phyloP scores from a whole-genome alignment of 495 filamentous ascomycete genomes.

The Chaetomium fimeti region DNA sequence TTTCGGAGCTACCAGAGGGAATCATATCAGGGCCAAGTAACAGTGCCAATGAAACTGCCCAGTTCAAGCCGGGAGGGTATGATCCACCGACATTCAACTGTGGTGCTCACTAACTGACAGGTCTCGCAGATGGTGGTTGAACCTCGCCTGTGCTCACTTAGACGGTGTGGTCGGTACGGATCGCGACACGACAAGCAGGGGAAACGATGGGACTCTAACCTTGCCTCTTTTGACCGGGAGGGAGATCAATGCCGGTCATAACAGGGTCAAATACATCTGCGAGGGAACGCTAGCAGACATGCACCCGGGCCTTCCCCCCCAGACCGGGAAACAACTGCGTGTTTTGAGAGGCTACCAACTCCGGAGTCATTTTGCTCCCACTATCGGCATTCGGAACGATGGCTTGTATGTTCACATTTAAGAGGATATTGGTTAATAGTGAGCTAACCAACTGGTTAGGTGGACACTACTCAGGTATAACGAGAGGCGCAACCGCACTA shows the following conservation, averaged over 20 bases:
- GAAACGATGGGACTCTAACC: constrained; percentile 35
- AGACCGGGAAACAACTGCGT: constrained; percentile 44
- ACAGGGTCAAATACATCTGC: constrained; percentile 38
- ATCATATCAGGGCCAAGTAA: neutral
- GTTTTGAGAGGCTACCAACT: constrained; percentile 45
- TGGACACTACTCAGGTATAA: constrained; percentile 41
- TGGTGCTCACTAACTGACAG: neutral
- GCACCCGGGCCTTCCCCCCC: constrained; percentile 39
- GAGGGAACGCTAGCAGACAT: constrained; percentile 38
- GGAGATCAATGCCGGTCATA: constrained; percentile 37
- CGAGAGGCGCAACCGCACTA: constrained; percentile 35
- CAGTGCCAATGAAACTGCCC: no score
- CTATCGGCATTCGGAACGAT: constrained; percentile 50
- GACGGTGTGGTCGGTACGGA: constrained; percentile 47
- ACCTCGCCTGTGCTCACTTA: constrained; percentile 46
- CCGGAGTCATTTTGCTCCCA: constrained; percentile 46
- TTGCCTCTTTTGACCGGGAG: constrained; percentile 47
- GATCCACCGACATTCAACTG: neutral
- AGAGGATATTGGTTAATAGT: neutral
- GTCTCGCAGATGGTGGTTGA: constrained; percentile 48
- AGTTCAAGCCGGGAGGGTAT: neutral
- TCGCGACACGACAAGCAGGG: constrained; percentile 39
- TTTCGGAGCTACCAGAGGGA: constrained; percentile 4
- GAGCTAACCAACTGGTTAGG: constrained; percentile 17
- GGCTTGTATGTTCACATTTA: constrained; percentile 42